Conservation (phyloP, 345 rosid species). For the Citrus unshiu region DNA sequence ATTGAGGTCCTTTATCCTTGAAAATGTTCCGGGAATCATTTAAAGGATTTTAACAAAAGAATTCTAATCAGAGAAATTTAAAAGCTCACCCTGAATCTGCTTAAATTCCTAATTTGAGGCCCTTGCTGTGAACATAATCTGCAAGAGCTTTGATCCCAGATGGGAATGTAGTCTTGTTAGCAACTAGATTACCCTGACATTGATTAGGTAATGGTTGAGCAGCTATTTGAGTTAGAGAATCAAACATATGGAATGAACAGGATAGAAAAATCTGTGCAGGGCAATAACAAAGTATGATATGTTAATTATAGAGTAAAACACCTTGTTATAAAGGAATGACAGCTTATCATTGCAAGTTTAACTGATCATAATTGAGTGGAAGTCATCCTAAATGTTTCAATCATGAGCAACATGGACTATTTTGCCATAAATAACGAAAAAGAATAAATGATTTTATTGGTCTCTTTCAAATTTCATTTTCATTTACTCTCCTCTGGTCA, state of each 20-base stretch:
- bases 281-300: not conserved
- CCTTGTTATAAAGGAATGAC: not conserved
- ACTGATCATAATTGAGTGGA: not conserved
- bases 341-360: not conserved
- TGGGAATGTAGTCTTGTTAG: constrained; percentile 19
- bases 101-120: constrained; percentile 27
- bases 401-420: no score
- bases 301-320: no score
- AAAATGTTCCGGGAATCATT: not conserved
- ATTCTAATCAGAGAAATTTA: not conserved
- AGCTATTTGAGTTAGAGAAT: not conserved
- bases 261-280: not conserved
- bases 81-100: constrained; percentile 20
- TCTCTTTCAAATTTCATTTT: no score
- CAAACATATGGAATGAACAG: not conserved
- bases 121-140: constrained; percentile 26
- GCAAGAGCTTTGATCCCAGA: constrained; percentile 20
- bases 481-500: not conserved
- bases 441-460: no score
- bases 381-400: no score
- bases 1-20: not conserved
- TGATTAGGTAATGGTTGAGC: not conserved
- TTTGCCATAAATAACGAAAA: no score
- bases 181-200: constrained; percentile 12
- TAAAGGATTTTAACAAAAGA: not conserved